These are phyloP conservation scores for Suillus ampliporus DNA, from an alignment of 768 basidiomycete species.

Conservation along the genomic window DNA sequence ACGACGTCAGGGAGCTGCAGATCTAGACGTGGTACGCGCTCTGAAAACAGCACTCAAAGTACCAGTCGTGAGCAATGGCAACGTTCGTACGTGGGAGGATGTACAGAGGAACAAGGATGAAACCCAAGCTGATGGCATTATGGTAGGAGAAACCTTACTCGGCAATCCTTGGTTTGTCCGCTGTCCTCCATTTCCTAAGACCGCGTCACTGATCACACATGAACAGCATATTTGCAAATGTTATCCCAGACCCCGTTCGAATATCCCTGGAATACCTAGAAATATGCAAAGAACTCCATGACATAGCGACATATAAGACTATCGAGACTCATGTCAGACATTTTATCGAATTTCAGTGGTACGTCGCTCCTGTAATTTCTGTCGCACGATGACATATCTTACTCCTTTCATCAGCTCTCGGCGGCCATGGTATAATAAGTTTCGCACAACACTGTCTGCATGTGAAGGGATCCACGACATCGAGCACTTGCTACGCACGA, in stretches of 20 bases:
- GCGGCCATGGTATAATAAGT: conserved; percentile 61
- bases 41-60: conserved; percentile 57
- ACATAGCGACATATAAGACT: conserved; percentile 51
- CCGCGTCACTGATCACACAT: conserved; percentile 2
- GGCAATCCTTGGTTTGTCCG: conserved; percentile 70
- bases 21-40: conserved; percentile 60
- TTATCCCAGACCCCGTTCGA: conserved; percentile 63
- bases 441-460: conserved; percentile 50
- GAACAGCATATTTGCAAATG: conserved; percentile 60
- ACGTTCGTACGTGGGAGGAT: conserved; percentile 67
- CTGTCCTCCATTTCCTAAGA: not conserved
- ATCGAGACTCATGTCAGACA: conserved; percentile 70
- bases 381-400: conserved; percentile 1
- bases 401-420: conserved; percentile 43
- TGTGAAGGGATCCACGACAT: conserved; percentile 54
- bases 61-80: conserved; percentile 80
- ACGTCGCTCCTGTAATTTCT: conserved; percentile 22
- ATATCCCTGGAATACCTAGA: conserved; percentile 75
- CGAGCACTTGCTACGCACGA: conserved; percentile 47
- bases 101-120: conserved; percentile 54
- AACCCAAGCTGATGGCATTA: conserved; percentile 74
- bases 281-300: conserved; percentile 58
- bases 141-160: conserved; percentile 82
- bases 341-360: conserved; percentile 75
- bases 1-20: conserved; percentile 75